A percentile compares a stretch with the other conserved stretches of the same genome.
Conservation (phyloP, 2,329 filamentous ascomycete species). For the Phialocephala subalpina region DNA sequence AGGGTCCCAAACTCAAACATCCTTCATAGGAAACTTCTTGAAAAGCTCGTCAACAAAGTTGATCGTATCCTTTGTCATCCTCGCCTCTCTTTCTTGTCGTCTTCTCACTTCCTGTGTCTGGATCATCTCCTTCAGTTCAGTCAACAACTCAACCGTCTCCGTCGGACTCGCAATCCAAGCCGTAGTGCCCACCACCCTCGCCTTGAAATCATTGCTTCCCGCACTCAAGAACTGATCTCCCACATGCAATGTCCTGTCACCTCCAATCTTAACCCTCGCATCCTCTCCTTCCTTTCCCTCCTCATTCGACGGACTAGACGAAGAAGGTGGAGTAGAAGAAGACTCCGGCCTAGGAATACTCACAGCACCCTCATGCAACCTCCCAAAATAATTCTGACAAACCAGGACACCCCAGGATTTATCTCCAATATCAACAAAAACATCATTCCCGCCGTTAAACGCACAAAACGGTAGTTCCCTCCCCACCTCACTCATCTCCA, state of each 20-base stretch:
- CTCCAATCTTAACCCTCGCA: slow-evolving; percentile 59
- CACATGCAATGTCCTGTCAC: slow-evolving; percentile 87
- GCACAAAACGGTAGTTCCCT: slow-evolving; percentile 86
- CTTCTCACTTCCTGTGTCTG: slow-evolving; percentile 26
- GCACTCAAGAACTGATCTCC: slow-evolving; percentile 97
- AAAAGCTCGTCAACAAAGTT: slow-evolving; percentile 25
- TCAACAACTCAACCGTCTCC: slow-evolving; percentile 89
- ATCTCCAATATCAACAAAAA: slow-evolving; percentile 98
- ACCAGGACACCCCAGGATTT: slow-evolving; percentile 95
- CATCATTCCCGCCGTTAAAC: slow-evolving; percentile 97
- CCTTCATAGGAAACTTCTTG: slow-evolving; percentile 27
- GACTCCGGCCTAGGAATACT: background rate
- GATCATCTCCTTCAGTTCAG: slow-evolving; percentile 74
- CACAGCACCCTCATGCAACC: slow-evolving; percentile 30
- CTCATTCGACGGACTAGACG: slow-evolving; percentile 41
- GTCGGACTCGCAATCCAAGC: slow-evolving; percentile 95
- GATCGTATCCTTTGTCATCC: slow-evolving; percentile 21
- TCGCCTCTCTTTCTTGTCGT: slow-evolving; percentile 2
- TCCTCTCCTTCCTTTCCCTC: slow-evolving; percentile 14
- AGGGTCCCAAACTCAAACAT: background rate
- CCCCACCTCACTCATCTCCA: slow-evolving; percentile 81
- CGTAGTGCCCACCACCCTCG: slow-evolving; percentile 88
- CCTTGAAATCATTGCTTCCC: slow-evolving; percentile 97
- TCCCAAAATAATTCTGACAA: slow-evolving; percentile 89
- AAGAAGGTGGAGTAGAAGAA: background rate